Evolutionary conservation across 331 rosid genomes (phyloP), one percentile per base, ranked within the genome.

Genomic region (Dryas integrifolia): DNA sequence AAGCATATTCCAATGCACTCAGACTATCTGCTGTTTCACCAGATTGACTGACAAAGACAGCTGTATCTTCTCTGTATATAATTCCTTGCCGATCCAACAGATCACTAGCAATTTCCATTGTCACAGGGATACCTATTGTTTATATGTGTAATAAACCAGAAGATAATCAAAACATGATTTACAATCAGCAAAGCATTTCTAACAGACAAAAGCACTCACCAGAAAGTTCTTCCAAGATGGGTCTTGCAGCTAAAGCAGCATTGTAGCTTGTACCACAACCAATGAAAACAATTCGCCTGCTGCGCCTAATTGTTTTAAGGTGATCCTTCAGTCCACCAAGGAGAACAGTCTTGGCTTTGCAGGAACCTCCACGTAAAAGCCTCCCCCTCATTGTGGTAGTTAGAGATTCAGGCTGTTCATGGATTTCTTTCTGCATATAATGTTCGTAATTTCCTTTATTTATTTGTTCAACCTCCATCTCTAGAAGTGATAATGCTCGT

Each of bases 41-140:
- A 24, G 99, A 95, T 75, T 95, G 99, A 84, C 99, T 95, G 47
- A 95, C 99, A 84, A 95, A 95, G 78, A 95, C 85, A 3, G 96
- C 96, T 21, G 99, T 92, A 83, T 95, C 99, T 84, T 95, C 99
- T 80, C 99, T 80, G 76, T 92, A 89, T 75, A 95, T 89, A 46
- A 96, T 97, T 69, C 98, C 99, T 78, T 92, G 96, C 69, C 97
- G 88, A 78, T 95, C 99, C 92, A 95, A 81, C 56, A 95, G 82
- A 85, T 95, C 99, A 84, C 99, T 95, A 45, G 99, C 99, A 76
- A 95, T 82, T 89, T 95, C 99, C 99, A 95, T 95, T 35, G 96
- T 92, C 76, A 95, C 99, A 64, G 99, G 97, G 72, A 95, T 75
- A 65, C 96, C 99, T 95, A 81, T 76, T 57, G 65, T 74, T 74